Evolutionary conservation across 371 early-diverging fungal species (phyloP), one percentile per base, ranked within the genome.

Genomic region (Fennellomyces sp.): DNA sequence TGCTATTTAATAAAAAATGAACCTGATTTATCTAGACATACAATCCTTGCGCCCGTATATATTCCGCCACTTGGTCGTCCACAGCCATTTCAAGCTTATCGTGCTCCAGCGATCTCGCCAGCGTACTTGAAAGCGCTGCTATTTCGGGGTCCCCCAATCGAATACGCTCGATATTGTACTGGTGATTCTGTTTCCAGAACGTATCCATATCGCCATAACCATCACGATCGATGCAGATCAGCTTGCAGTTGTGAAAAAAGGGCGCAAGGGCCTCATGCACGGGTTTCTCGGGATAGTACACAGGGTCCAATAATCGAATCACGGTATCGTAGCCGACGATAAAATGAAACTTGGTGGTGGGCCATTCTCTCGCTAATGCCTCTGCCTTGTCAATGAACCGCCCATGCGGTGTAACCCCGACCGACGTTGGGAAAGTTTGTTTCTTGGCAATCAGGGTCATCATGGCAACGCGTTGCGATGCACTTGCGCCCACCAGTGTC

Each of bases 301-400:
- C 81, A n/a, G 84, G 80, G 59, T 86, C 81, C 31, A 88, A 68
- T 13, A 88, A 66, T 6, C 89, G 75, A 5, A 64, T 69, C 56
- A 88, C 60, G 1, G 89, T 88, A 53, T 88, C 89, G 28, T 74
- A 77, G 1, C 89, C 89, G 66, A 88, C 49, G 56, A 88, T 81
- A 74, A 86, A 88, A 21, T 77, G 74, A n/a, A 78, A 61, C 41
- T 72, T 72, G n/a, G 52, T 38, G 56, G 47, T 45, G 5, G 36
- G 54, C 47, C 48, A 29, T 57, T 52, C 42, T 23, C 49, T 17
- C 6, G 41, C 51, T 17, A 81, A 73, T 3, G 69, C 60, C 8
- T 56, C 65, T 17, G 83, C 78, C 66, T 88, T 88, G 64, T 88
- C 87, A 25, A 86, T 61, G 61, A 88, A 88, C 13, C 77, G 66